Base-by-base conservation (phyloP, 768 basidiomycete genomes). In the Boletus reticulatus region DNA sequence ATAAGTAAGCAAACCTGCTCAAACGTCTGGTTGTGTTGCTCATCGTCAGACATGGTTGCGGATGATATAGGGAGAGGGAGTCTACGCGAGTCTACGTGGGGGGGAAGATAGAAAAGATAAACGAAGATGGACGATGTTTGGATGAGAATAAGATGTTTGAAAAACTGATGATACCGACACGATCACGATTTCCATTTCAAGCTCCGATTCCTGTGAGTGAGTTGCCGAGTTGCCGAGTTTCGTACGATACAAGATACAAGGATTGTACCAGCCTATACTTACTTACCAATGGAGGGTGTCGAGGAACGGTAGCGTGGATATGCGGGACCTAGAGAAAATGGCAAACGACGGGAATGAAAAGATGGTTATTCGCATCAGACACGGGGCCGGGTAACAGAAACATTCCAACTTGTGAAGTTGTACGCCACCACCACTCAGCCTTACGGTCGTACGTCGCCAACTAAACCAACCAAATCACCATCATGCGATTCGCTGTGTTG, bases 11-110 rank as follows among this genome's bases (percentile, higher is more conserved):
- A 55, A 49, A 88, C 89, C 80, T 84, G 79, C 79, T 95, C 92
- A 67, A 97, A 94, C 70, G 78, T 81, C 70, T 93, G 88, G 68
- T 94, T 83, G 80, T 94, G 92, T 73, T 92, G 89, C 75, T 92
- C 90, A 74, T 96, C 92, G 79, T 96, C 93, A 71, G 87, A 89
- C 89, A 91, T 92, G 78, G 75, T 81, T 63, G 56, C 38, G 57
- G 59, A 52, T 66, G 62, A 55, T 43, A 50, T 39, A 38, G 46
- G 42, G 47, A 19, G 48, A n/a, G 52, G 45, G 50, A 17, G 42
- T 69, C 62, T 65, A 64, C 36, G 49, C 20, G 44, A 48, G 49
- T 69, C 67, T 68, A 68, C 22, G 59, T 46, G 52, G 45, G 49
- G 22, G 55, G 49, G 22, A 46, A 57, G 59, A 64, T 58, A 43